Evolutionary conservation across 31 red algal genomes (phyloP), one percentile per base, ranked within the genome.

Genomic region (Pterothamnion heteromorphum): DNA sequence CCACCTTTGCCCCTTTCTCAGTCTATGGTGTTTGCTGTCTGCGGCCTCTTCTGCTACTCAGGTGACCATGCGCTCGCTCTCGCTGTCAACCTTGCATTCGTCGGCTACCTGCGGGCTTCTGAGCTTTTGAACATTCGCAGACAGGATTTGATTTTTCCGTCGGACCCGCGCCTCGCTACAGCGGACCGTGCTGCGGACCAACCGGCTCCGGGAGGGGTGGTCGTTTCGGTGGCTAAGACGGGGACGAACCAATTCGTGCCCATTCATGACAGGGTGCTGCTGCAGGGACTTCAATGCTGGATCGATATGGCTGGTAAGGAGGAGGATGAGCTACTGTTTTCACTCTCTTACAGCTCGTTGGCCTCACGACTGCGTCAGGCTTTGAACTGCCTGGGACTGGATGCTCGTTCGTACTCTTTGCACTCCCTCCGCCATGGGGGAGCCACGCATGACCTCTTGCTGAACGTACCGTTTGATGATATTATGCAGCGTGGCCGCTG

Each of bases 401-500:
- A 64, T 64, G 51, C 51, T 18, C 9, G 26, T 36, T 35, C 83
- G 3, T 86, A 36, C 26, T 3, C 3, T 27, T 21, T 36, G 43
- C 4, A 41, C 43, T 86, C 2, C 35, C 2, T 86, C 26, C 26
- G 26, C 2, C 83, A 86, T 39, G 83, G 83, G 3, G 26, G 83
- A 32, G 83, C 83, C 3, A 86, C 83, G 4, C 3, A 39, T 86
- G 83, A 86, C 51, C 51, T 64, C 51, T n/a, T 64, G 9, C 51
- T 9, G 14, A n/a, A n/a, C 51, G 51, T 64, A 64, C 51, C 51
- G 9, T 64, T 64, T 64, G 51, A 64, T n/a, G 51, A 64, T 18
- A 64, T 64, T 18, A 64, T 64, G 51, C 51, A 64, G 51, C 51
- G n/a, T 18, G 51, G 51, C 51, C 51, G 51, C n/a, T 64, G 51